These are phyloP conservation scores for Barnettozyma salicaria DNA, from an alignment of 805 yeast species.

Conservation along the genomic window DNA sequence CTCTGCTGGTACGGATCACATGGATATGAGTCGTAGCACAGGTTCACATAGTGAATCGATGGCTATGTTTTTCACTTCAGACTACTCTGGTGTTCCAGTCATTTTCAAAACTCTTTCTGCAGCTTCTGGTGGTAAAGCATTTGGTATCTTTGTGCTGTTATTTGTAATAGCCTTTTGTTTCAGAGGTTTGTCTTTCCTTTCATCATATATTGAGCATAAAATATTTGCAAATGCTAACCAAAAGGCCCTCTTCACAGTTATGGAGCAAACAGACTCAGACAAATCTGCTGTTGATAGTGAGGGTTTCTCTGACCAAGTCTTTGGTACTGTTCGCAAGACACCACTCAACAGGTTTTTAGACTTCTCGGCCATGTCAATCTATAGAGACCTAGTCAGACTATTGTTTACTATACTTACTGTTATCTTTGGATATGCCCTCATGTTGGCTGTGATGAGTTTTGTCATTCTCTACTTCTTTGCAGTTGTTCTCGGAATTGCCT, in stretches of 20 bases:
- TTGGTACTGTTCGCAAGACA: too few species aligned
- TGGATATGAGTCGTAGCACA: conserved; percentile 16
- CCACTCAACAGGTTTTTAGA: conserved; percentile 30
- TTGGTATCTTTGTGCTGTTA: conserved; percentile 63
- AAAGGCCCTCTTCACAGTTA: too few species aligned
- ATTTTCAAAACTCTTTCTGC: conserved; percentile 53
- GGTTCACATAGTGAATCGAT: conserved; percentile 28
- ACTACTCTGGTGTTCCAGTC: conserved; percentile 53
- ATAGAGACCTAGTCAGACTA: conserved; percentile 52
- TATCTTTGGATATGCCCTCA: conserved; percentile 61
- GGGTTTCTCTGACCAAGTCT: too few species aligned
- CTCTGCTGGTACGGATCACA: conserved; percentile 13
- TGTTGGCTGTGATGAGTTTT: conserved; percentile 76
- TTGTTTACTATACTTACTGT: conserved; percentile 54
- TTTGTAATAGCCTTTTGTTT: conserved; percentile 53
- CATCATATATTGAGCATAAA: conserved; percentile 60
- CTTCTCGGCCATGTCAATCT: conserved; percentile 31
- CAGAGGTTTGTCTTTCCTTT: conserved; percentile 52
- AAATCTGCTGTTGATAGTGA: too few species aligned
- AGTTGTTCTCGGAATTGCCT: conserved; percentile 59
- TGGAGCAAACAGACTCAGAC: not conserved
- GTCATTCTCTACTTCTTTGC: conserved; percentile 67
- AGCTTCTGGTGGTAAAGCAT: conserved; percentile 50
- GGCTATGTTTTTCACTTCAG: conserved; percentile 53
- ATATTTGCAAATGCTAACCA: conserved; percentile 33